Base-by-base conservation (phyloP, 2,329 filamentous ascomycete species). In the Pseudocercospora ulei region DNA sequence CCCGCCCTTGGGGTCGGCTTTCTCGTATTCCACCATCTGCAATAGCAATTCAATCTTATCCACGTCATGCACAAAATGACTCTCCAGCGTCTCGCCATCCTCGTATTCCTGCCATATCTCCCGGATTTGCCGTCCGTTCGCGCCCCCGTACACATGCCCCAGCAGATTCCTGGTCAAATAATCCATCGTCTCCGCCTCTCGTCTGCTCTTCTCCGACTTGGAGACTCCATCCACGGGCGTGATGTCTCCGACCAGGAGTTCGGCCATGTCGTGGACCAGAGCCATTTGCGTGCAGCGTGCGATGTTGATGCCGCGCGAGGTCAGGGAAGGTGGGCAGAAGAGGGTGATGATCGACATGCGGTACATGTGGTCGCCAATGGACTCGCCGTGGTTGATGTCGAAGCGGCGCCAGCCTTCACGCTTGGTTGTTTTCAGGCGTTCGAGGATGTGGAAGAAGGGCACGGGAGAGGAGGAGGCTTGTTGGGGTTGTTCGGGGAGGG, bases 21-120 rank as follows among this genome's bases (percentile, higher is more conserved):
- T 79, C 72, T 98, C 90, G 57, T 98, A 98, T 63, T 98, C 90
- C 18, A 93, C 68, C 82, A 95, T 95, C 67, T 98, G 90, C 56
- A 93, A 66, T 45, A 98, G 65, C 49, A 98, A 68, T 66, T 98
- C 90, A 62, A 98, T 78, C 76, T 96, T 96, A 65, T 98, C 90
- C 43, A 98, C 76, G 60, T 98, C 90, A 61, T 98, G 90, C 27
- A 98, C 90, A 48, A 88, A 96, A 45, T 78, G 71, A 51, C 81
- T 83, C 59, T 98, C 88, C 8, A 79, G 65, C 5, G 90, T 96
- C 65, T 79, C 56, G 11, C 77, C 78, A 53, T 90, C 84, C 63
- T 98, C 90, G 58, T 98, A 98, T 63, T 98, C 90, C 56, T 92
- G 80, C 84, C 90, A 98, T 35, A 95, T 72, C 5, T 71, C 74